A percentile compares a stretch with the other conserved stretches of the same genome.
These are phyloP conservation scores for Aspergillus carbonarius DNA, from an alignment of 2,329 filamentous ascomycete species.

Conservation along the genomic window DNA sequence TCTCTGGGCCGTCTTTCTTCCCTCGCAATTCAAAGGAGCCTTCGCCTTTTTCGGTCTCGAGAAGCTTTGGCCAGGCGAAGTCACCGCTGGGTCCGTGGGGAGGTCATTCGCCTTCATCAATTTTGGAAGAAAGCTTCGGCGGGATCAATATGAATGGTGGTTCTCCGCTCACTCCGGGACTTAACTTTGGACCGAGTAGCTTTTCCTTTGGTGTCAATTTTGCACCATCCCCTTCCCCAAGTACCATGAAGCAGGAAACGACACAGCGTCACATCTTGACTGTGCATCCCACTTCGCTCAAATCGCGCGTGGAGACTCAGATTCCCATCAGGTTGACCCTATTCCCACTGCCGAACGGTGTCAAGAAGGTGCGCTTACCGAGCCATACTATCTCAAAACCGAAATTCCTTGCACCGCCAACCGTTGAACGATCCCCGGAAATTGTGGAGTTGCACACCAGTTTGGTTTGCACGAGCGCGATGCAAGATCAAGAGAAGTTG, in stretches of 20 bases:
- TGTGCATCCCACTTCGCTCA: constrained; percentile 68
- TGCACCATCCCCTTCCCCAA: constrained; percentile 29
- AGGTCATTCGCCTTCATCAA: constrained; percentile 44
- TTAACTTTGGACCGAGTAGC: constrained; percentile 36
- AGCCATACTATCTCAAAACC: constrained; percentile 91
- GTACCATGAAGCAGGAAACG: constrained; percentile 29
- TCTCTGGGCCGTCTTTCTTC: constrained; percentile 32
- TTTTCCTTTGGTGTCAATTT: constrained; percentile 42
- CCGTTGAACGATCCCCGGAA: constrained; percentile 65
- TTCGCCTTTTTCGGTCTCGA: constrained; percentile 37
- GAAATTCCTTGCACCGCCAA: constrained; percentile 77
- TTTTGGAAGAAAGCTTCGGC: constrained; percentile 47
- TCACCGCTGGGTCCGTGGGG: constrained; percentile 40
- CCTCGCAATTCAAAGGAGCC: constrained; percentile 36
- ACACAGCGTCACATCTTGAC: constrained; percentile 49
- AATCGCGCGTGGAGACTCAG: constrained; percentile 94
- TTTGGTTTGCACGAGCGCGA: constrained; percentile 89
- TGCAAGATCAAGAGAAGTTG: constrained; percentile 68
- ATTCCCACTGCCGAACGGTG: constrained; percentile 69
- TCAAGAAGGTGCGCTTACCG: constrained; percentile 81
- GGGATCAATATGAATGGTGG: constrained; percentile 46
- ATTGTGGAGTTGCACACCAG: constrained; percentile 76
- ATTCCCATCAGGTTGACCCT: constrained; percentile 84
- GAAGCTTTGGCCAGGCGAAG: constrained; percentile 31
- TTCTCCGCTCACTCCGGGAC: constrained; percentile 41